Percentiles rank a stretch among this genome's conserved stretches.
These are phyloP conservation scores for Suillus alpinus DNA, from an alignment of 768 basidiomycete species.

Conservation along the genomic window DNA sequence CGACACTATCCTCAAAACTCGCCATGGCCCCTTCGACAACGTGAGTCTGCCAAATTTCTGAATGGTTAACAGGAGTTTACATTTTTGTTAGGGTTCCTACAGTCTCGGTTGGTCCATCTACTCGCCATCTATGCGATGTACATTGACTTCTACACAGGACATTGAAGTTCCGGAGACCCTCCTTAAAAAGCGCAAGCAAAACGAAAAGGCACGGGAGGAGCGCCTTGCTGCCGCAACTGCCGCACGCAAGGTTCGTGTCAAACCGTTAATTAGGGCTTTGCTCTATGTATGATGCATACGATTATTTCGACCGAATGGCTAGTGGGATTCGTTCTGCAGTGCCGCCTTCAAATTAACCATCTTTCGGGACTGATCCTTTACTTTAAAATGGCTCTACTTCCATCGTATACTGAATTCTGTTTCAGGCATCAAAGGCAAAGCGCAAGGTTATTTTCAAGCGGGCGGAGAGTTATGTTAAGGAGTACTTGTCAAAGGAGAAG, in stretches of 20 bases:
- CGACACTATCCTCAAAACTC: constrained; percentile 35
- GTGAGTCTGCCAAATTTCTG: constrained; percentile 33
- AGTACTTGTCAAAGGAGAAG: constrained; percentile 88
- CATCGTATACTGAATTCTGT: constrained; percentile 8
- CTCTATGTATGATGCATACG: constrained; percentile 77
- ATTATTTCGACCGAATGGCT: constrained; percentile 72
- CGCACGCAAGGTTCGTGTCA: constrained; percentile 79
- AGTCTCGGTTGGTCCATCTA: constrained; percentile 39
- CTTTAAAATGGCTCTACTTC: background rate
- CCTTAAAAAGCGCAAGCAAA: constrained; percentile 99
- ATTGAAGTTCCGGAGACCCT: constrained; percentile 99
- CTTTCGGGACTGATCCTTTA: constrained; percentile 65
- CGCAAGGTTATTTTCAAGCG: constrained; percentile 99
- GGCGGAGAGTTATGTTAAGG: constrained; percentile 96
- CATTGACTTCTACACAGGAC: constrained; percentile 45
- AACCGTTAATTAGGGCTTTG: constrained; percentile 9
- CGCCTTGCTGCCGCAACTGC: constrained; percentile 78
- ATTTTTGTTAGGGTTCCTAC: constrained; percentile 39
- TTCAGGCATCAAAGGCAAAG: constrained; percentile 83
- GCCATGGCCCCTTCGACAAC: constrained; percentile 52
- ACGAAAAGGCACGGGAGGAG: constrained; percentile 94
- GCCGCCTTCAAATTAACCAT: constrained; percentile 84
- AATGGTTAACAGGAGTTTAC: constrained; percentile 1
- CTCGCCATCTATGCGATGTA: constrained; percentile 1
- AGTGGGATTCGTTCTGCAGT: constrained; percentile 55